These are phyloP conservation scores for Diaporthe sp. DNA, from an alignment of 2,329 filamentous ascomycete species.

Conservation along the genomic window DNA sequence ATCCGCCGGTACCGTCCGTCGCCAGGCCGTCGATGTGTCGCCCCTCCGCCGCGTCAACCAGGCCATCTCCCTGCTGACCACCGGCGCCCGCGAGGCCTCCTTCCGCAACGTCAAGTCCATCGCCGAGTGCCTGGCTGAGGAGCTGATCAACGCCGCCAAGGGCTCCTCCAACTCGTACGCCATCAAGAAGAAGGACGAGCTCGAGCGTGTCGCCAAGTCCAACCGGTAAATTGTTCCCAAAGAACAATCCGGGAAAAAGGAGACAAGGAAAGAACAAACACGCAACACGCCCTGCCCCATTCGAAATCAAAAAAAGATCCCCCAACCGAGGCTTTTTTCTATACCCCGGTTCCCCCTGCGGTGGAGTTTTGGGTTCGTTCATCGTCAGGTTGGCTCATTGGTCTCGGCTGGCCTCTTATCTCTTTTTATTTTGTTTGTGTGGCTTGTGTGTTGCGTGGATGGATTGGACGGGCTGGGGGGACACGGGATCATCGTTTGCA, in stretches of 20 bases:
- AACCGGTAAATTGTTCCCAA: constrained; percentile 87
- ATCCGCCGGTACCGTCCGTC: constrained; percentile 98
- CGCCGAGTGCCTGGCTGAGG: constrained; percentile 98
- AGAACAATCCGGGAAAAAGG: background rate
- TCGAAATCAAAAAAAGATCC: constrained; percentile 11
- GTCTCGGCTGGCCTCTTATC: constrained; percentile 23
- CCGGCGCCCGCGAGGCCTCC: constrained; percentile 96
- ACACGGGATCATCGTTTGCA: background rate
- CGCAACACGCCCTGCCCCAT: background rate
- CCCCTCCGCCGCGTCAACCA: constrained; percentile 99
- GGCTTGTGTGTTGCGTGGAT: constrained; percentile 18
- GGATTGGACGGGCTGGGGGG: constrained; percentile 2
- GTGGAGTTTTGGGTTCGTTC: constrained; percentile 43
- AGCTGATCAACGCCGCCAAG: constrained; percentile 99
- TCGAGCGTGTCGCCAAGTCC: constrained; percentile 99
- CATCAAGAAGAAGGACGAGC: constrained; percentile 99
- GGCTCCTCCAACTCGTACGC: constrained; percentile 99
- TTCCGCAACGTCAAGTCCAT: constrained; percentile 99
- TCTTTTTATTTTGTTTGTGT: constrained; percentile 25
- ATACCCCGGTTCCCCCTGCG: constrained; percentile 26
- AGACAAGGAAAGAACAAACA: background rate
- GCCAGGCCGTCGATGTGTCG: constrained; percentile 99
- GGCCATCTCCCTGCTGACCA: constrained; percentile 98
- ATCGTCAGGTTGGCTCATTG: constrained; percentile 32
- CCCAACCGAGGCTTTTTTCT: constrained; percentile 24